A percentile compares a stretch with the other conserved stretches of the same genome.
phyloP scores from a whole-genome alignment of 768 basidiomycete genomes.

The Cubamyces lactineus region DNA sequence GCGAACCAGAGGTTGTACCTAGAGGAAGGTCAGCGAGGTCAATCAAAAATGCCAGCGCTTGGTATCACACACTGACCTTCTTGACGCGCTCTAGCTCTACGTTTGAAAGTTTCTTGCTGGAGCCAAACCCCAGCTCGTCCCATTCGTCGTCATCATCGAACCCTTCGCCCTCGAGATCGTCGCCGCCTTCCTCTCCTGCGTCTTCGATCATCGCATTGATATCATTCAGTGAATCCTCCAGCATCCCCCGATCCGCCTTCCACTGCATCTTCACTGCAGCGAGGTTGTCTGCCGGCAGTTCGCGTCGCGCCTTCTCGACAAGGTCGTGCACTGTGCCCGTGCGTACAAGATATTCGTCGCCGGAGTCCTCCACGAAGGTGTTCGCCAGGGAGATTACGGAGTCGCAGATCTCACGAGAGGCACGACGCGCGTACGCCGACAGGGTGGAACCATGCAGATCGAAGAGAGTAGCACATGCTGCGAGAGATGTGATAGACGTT shows the following conservation, averaged over 20 bases:
- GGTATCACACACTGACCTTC: conserved; percentile 47
- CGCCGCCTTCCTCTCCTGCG: conserved; percentile 32
- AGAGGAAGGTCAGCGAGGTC: neutral
- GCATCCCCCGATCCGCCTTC: conserved; percentile 52
- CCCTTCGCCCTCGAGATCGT: conserved; percentile 34
- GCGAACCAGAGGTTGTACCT: conserved; percentile 67
- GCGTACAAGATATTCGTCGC: conserved; percentile 32
- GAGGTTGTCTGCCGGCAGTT: conserved; percentile 58
- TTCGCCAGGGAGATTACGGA: conserved; percentile 22
- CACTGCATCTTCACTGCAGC: conserved; percentile 59
- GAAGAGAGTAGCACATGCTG: conserved; percentile 36
- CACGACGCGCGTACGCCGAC: conserved; percentile 21
- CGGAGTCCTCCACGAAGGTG: conserved; percentile 20
- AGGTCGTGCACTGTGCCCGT: conserved; percentile 36
- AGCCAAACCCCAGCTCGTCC: conserved; percentile 63
- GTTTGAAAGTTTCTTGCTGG: conserved; percentile 47
- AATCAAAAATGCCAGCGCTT: neutral
- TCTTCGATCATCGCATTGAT: conserved; percentile 56
- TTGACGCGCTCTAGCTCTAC: conserved; percentile 60
- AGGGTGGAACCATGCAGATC: conserved; percentile 31
- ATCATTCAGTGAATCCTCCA: conserved; percentile 66
- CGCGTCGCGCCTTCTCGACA: conserved; percentile 36
- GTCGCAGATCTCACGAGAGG: conserved; percentile 25
- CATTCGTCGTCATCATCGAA: conserved; percentile 38
- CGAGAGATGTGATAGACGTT: conserved; percentile 28